A percentile compares a stretch with the other conserved stretches of the same genome.
Evolutionary conservation across 176 grass and related monocot species (phyloP).

Genomic region (Phyllostachys edulis): DNA sequence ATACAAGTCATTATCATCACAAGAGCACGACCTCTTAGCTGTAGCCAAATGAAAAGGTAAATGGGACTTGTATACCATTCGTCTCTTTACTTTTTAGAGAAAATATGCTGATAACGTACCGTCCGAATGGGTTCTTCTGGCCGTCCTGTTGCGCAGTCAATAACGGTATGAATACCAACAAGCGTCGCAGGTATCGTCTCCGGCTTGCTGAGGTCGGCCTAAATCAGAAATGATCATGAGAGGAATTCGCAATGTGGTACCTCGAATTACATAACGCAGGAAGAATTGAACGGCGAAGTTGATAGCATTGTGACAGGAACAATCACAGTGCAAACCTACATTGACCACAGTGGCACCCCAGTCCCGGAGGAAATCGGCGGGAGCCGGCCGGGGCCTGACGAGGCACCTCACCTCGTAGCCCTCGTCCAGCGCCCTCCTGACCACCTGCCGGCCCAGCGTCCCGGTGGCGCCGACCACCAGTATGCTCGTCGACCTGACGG

Average conservation of each 20-base stretch:
- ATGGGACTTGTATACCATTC: constrained; percentile 48
- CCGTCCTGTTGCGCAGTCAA: constrained; percentile 93
- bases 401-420: constrained; percentile 97
- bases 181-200: constrained; percentile 95
- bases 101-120: neutral
- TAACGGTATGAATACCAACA: constrained; percentile 82
- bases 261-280: neutral
- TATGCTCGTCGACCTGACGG: constrained; percentile 87
- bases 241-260: neutral
- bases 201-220: constrained; percentile 91
- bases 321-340: constrained; percentile 43
- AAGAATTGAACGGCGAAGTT: neutral
- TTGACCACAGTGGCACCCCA: constrained; percentile 95
- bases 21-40: too few species aligned
- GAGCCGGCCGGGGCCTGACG: constrained; percentile 86
- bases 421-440: constrained; percentile 89
- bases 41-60: too few species aligned
- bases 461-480: constrained; percentile 90
- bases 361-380: constrained; percentile 92
- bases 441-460: constrained; percentile 85
- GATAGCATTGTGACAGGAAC: neutral
- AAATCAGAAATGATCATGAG: constrained; percentile 23
- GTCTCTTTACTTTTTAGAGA: neutral
- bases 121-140: constrained; percentile 80
- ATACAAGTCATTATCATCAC: neutral